Evolutionary conservation across 2,329 filamentous ascomycete species (phyloP), one percentile per base, ranked within the genome.

Genomic region (Thermothelomyces thermophilus): DNA sequence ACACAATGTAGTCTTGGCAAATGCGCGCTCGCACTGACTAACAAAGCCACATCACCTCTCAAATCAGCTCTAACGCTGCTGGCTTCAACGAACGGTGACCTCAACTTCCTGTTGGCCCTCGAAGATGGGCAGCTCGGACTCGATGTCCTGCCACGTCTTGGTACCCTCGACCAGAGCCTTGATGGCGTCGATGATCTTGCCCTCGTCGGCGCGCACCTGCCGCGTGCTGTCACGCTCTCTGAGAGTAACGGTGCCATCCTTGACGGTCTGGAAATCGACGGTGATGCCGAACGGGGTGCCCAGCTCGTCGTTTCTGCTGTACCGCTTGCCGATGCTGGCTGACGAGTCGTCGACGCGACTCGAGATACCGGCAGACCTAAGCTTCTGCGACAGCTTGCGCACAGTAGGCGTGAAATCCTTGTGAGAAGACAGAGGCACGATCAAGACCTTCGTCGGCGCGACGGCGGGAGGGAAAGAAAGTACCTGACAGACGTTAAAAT

Each of bases 221-320:
- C 83, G 86, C 47, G 88, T 96, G 36, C 84, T 86, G 71, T 97
- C 93, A 56, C 90, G 84, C 67, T 97, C 91, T 64, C 91, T 78
- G 57, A 97, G 79, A 1, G 91, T 97, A 64, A 94, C 80, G 7
- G 86, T 86, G 65, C 81, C 81, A 67, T 96, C 90, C 70, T 95
- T 83, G 59, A 95, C 74, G 41, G 88, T 94, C 75, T 97, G 88
- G 79, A 96, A 97, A 69, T 97, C 91, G 53, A 97, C 81, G 0
- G 91, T 97, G 68, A 97, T 84, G 65, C 90, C 91, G 57, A 96
- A 84, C 7, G 91, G 89, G 39, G 93, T 97, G 63, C 91, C 93
- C 52, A 96, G 80, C 73, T 97, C 91, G 68, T 97, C 91, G 67
- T 96, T 96, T 62, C 93, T 84, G 65, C 86, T 83, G 70, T 95